These are phyloP conservation scores for Grigorovia jiainica DNA, from an alignment of 805 yeast genomes.

Conservation along the genomic window DNA sequence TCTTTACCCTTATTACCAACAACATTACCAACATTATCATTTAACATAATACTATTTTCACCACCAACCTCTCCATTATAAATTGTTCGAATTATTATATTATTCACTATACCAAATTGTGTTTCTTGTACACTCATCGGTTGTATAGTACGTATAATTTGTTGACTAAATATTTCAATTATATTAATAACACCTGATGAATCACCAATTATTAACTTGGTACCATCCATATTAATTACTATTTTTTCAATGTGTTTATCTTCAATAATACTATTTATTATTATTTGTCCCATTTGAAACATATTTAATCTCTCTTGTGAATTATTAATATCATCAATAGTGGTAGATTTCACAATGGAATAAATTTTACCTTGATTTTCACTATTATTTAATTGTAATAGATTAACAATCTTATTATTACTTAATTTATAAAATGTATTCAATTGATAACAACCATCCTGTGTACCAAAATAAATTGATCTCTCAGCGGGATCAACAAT, in stretches of 20 bases:
- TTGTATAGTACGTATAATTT: slow-evolving; percentile 47
- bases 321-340: slow-evolving; percentile 28
- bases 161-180: slow-evolving; percentile 63
- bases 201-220: slow-evolving; percentile 65
- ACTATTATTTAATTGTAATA: slow-evolving; percentile 37
- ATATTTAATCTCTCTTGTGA: slow-evolving; percentile 13
- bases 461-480: slow-evolving; percentile 58
- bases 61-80: neutral
- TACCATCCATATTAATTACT: slow-evolving; percentile 64
- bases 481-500: slow-evolving; percentile 74
- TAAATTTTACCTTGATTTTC: slow-evolving; percentile 27
- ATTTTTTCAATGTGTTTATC: slow-evolving; percentile 39
- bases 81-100: slow-evolving; percentile 6
- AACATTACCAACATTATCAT: neutral
- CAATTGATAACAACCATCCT: slow-evolving; percentile 39
- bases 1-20: neutral
- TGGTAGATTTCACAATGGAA: slow-evolving; percentile 38
- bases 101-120: slow-evolving; percentile 22
- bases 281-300: slow-evolving; percentile 20
- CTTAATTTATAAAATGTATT: slow-evolving; percentile 24
- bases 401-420: slow-evolving; percentile 37
- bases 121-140: slow-evolving; percentile 20
- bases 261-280: slow-evolving; percentile 17
- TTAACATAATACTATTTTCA: neutral
- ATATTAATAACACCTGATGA: slow-evolving; percentile 54